phyloP scores from a whole-genome alignment of 2,329 filamentous ascomycete species.

The Blastomyces gilchristii region DNA sequence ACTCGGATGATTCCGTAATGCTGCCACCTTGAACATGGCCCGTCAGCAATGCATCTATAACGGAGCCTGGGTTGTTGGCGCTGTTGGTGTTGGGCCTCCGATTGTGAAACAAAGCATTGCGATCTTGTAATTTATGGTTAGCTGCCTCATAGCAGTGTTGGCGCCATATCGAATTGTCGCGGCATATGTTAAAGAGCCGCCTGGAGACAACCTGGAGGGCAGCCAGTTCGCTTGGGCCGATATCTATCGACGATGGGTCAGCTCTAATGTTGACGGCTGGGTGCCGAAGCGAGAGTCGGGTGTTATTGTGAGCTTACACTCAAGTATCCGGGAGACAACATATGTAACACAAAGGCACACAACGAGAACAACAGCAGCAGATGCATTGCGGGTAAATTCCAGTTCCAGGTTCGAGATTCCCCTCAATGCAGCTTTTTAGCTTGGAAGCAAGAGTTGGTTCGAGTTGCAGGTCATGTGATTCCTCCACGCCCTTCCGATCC shows the following conservation, averaged over 20 bases:
- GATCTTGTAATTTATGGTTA: constrained; percentile 14
- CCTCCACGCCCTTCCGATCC: too few species aligned
- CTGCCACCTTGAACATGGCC: not conserved
- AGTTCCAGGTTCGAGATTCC: not conserved
- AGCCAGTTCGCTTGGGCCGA: constrained; percentile 55
- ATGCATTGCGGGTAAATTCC: constrained; percentile 2
- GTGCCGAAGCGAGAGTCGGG: not conserved
- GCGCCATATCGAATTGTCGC: constrained; percentile 70
- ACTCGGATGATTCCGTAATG: not conserved
- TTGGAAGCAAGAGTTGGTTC: not conserved
- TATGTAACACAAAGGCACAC: constrained; percentile 18
- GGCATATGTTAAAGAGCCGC: constrained; percentile 54
- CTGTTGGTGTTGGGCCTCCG: not conserved
- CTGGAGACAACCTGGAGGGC: constrained; percentile 59
- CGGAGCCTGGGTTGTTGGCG: not conserved
- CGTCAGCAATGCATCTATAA: not conserved
- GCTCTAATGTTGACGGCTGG: constrained; percentile 18
- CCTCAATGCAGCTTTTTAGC: constrained; percentile 1
- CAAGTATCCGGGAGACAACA: constrained; percentile 48
- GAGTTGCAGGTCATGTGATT: not conserved
- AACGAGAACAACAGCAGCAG: not conserved
- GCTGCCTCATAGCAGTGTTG: constrained; percentile 55
- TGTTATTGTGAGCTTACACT: constrained; percentile 40
- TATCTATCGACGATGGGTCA: constrained; percentile 37
- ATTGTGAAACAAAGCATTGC: not conserved